These are phyloP conservation scores for Chlamydomonas sp. DNA, from an alignment of 139 green algal species.

Conservation along the genomic window DNA sequence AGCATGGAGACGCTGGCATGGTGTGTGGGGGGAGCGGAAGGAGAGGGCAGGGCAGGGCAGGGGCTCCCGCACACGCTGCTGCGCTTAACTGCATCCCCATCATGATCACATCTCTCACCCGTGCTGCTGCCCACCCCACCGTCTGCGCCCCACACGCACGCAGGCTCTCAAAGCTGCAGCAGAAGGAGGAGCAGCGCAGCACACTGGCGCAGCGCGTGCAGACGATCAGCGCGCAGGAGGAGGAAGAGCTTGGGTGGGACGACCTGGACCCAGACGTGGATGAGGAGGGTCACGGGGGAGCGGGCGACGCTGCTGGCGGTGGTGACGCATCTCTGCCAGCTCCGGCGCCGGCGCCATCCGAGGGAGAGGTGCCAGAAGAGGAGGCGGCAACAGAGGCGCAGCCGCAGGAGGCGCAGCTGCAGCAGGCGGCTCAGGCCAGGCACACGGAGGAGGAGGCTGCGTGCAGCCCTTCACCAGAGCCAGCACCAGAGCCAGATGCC, in stretches of 20 bases:
- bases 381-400: no score
- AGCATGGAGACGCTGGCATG: no score
- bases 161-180: slow-evolving; percentile 55
- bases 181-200: slow-evolving; percentile 54
- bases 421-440: neutral
- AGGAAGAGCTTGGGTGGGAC: slow-evolving; percentile 40
- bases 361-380: neutral
- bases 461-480: neutral
- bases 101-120: no score
- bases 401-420: no score
- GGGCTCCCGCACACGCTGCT: no score
- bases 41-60: no score
- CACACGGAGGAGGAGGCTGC: neutral
- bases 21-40: no score
- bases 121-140: neutral
- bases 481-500: neutral
- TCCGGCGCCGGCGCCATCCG: no score
- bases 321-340: no score
- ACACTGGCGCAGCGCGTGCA: slow-evolving; percentile 46
- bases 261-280: slow-evolving; percentile 19
- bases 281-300: slow-evolving; percentile 4
- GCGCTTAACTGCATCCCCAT: no score
- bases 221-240: slow-evolving; percentile 40
- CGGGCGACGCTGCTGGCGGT: neutral
- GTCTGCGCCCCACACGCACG: no score